Evolutionary conservation across 2,329 filamentous ascomycete genomes (phyloP).

Genomic region (Neofusicoccum sp.): DNA sequence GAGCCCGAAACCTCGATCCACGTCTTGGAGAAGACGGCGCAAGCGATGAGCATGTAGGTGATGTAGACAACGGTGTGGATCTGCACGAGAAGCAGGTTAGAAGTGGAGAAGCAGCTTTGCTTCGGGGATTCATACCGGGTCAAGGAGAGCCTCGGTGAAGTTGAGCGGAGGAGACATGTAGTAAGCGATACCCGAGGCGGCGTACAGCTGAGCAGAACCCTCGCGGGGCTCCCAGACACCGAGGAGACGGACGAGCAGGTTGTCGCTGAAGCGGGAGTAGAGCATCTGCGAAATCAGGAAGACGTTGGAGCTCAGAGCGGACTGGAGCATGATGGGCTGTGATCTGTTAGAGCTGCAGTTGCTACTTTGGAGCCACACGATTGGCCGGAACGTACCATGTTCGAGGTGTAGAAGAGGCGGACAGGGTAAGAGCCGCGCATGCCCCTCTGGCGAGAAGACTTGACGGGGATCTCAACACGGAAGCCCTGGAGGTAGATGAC

Average conservation of each 20-base stretch:
- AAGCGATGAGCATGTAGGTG: constrained; percentile 95
- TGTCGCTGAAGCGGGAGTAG: constrained; percentile 98
- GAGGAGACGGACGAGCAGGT: constrained; percentile 94
- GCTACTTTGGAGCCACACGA: background rate
- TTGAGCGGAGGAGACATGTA: constrained; percentile 99
- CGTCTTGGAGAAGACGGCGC: constrained; percentile 98
- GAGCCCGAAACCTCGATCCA: constrained; percentile 99
- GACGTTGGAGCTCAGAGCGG: constrained; percentile 95
- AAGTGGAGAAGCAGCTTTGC: background rate
- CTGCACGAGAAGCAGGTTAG: background rate
- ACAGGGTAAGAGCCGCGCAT: constrained; percentile 97
- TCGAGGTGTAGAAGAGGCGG: constrained; percentile 99
- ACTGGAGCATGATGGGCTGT: constrained; percentile 97
- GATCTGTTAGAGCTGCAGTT: background rate
- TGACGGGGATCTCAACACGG: constrained; percentile 99
- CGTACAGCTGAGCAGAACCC: constrained; percentile 91
- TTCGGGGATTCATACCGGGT: constrained; percentile 54
- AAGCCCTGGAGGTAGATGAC: constrained; percentile 99
- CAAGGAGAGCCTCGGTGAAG: constrained; percentile 94
- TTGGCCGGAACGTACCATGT: constrained; percentile 62
- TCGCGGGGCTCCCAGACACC: constrained; percentile 98
- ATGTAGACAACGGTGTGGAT: constrained; percentile 97
- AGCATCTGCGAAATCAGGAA: constrained; percentile 99
- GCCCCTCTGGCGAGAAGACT: constrained; percentile 97
- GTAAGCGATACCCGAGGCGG: constrained; percentile 91